A percentile compares a stretch with the other conserved stretches of the same genome.
These are phyloP conservation scores for Platanus orientalis DNA, from an alignment of 164 flowering plant genomes.

Conservation along the genomic window DNA sequence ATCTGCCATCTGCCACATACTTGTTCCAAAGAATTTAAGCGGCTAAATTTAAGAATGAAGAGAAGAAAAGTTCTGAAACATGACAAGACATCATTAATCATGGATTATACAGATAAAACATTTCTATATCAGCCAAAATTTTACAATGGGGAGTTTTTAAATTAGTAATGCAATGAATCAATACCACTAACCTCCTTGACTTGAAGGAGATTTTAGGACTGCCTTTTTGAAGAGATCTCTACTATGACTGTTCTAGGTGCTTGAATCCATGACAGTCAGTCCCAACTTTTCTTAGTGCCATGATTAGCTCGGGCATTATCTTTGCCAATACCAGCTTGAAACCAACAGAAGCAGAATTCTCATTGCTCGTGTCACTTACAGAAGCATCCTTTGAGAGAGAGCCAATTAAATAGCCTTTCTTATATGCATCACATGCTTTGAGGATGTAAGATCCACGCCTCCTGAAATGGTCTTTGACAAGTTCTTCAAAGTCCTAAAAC, in stretches of 20 bases:
- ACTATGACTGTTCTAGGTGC: slow-evolving; percentile 50
- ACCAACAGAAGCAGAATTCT: slow-evolving; percentile 79
- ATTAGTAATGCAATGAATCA: not conserved
- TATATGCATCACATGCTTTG: slow-evolving; percentile 91
- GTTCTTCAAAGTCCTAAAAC: slow-evolving; percentile 79
- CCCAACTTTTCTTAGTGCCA: slow-evolving; percentile 61
- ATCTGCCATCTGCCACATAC: slow-evolving; percentile 6
- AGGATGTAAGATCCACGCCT: slow-evolving; percentile 82
- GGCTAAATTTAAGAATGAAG: slow-evolving; percentile 10
- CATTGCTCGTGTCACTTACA: slow-evolving; percentile 29
- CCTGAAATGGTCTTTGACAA: slow-evolving; percentile 70
- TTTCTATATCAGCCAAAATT: not conserved
- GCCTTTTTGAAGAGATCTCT: slow-evolving; percentile 2
- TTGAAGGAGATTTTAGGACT: not conserved
- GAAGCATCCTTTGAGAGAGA: slow-evolving; percentile 77
- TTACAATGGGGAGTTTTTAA: not conserved
- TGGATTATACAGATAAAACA: not conserved
- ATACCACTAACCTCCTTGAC: slow-evolving; percentile 3
- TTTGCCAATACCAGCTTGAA: slow-evolving; percentile 95
- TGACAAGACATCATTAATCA: not conserved
- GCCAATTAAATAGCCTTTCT: slow-evolving; percentile 84
- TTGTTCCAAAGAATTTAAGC: too few relatives aligned
- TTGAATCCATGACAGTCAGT: slow-evolving; percentile 67
- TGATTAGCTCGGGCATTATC: slow-evolving; percentile 67
- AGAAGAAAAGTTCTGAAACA: not conserved